Evolutionary conservation across 2,329 filamentous ascomycete species (phyloP).

Genomic region (Parafenestella ontariensis): DNA sequence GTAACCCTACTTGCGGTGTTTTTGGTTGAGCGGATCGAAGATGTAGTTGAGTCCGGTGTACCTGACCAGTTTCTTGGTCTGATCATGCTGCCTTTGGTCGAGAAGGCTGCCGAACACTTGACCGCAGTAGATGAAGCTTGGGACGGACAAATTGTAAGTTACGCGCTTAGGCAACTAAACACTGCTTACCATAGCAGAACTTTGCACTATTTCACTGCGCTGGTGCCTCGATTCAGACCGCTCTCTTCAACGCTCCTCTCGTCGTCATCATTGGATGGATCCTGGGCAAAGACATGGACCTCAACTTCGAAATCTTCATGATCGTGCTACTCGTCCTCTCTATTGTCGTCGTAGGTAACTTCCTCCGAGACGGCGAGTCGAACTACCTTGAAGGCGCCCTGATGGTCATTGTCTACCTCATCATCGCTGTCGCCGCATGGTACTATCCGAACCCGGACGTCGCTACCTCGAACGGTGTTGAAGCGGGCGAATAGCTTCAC

Average conservation of each 20-base stretch:
- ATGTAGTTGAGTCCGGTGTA: constrained; percentile 62
- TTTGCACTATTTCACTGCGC: constrained; percentile 85
- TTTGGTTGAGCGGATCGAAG: constrained; percentile 75
- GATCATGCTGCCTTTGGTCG: constrained; percentile 80
- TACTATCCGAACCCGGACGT: constrained; percentile 65
- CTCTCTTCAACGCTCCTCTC: constrained; percentile 84
- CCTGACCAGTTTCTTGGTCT: constrained; percentile 67
- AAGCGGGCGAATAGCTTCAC: background rate
- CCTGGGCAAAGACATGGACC: constrained; percentile 71
- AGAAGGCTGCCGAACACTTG: constrained; percentile 86
- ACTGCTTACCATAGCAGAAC: constrained; percentile 56
- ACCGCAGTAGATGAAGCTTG: constrained; percentile 85
- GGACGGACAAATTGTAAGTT: constrained; percentile 70
- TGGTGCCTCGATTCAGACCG: constrained; percentile 86
- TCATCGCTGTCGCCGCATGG: constrained; percentile 67
- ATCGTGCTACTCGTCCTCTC: constrained; percentile 80
- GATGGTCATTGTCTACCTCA: constrained; percentile 72
- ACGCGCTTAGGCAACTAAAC: background rate
- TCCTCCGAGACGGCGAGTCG: constrained; percentile 84
- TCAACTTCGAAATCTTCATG: constrained; percentile 90
- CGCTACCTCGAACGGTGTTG: constrained; percentile 37
- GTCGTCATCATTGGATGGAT: constrained; percentile 86
- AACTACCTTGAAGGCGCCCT: constrained; percentile 90
- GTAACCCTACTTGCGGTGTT: constrained; percentile 77
- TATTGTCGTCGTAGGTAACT: constrained; percentile 86